These are phyloP conservation scores for Fragaria iinumae DNA, from an alignment of 306 rosid genomes.

Conservation along the genomic window DNA sequence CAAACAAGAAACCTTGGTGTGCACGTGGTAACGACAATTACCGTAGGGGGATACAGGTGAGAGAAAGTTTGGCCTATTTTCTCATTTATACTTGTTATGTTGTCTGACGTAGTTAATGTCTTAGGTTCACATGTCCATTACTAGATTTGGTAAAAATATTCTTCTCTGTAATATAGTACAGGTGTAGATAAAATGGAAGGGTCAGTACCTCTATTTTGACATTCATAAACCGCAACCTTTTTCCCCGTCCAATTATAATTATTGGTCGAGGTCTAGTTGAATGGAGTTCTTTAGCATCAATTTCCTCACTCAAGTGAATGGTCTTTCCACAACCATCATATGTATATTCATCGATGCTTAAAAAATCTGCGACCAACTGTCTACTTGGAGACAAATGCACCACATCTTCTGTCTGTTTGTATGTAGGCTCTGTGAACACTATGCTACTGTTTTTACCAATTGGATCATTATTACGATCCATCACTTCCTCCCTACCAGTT, in stretches of 20 bases:
- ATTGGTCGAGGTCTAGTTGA: constrained; percentile 61
- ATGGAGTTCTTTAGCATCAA: constrained; percentile 52
- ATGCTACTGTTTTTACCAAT: constrained; percentile 55
- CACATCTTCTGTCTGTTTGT: constrained; percentile 79
- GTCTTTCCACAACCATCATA: constrained; percentile 95
- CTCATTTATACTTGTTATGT: background rate
- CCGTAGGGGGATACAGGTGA: background rate
- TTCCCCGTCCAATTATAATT: constrained; percentile 80
- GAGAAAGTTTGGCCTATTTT: background rate
- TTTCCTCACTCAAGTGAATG: constrained; percentile 66
- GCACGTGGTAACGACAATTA: background rate
- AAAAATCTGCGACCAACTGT: constrained; percentile 74
- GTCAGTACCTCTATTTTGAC: constrained; percentile 84
- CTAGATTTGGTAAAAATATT: background rate
- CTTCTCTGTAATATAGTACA: background rate
- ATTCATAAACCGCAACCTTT: constrained; percentile 81
- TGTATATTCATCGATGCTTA: constrained; percentile 70
- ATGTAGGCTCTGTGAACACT: constrained; percentile 59
- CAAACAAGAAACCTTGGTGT: background rate
- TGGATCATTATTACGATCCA: constrained; percentile 89
- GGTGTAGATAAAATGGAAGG: constrained; percentile 18
- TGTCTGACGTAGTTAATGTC: background rate
- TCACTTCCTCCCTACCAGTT: constrained; percentile 88
- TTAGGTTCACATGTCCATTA: background rate
- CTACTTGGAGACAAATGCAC: constrained; percentile 76